These are phyloP conservation scores for Lipomyces sp. DNA, from an alignment of 805 yeast genomes.

Conservation along the genomic window DNA sequence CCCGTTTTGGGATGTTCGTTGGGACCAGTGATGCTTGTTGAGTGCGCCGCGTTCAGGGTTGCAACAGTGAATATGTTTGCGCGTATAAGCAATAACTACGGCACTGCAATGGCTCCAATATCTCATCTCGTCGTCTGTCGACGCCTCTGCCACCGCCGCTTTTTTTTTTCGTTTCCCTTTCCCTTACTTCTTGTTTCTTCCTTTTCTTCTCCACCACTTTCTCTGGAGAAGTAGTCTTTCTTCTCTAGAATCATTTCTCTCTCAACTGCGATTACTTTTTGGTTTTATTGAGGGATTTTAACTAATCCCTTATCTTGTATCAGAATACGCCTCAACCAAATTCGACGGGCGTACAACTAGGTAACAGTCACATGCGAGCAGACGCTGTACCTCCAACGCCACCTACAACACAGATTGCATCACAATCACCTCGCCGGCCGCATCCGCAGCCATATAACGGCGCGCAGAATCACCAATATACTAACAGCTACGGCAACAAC, in stretches of 20 bases:
- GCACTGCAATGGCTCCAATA: background rate
- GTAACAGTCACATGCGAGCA: conserved; percentile 37
- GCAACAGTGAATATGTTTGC: background rate
- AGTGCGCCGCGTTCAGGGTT: background rate
- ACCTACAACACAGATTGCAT: conserved; percentile 26
- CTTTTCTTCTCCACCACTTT: conserved; percentile 16
- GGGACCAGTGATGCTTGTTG: background rate
- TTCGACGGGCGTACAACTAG: conserved; percentile 24
- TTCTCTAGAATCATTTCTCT: conserved; percentile 16
- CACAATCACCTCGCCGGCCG: conserved; percentile 34
- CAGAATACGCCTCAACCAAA: conserved; percentile 13
- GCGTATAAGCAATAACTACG: conserved; percentile 12
- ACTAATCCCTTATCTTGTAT: conserved; percentile 21
- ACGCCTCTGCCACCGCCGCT: conserved; percentile 21
- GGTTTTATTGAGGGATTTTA: conserved; percentile 10
- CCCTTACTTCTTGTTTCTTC: conserved; percentile 7
- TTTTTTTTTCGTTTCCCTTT: conserved; percentile 21
- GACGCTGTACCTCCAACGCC: conserved; percentile 29
- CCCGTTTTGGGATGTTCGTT: background rate
- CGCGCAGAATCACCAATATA: conserved; percentile 5
- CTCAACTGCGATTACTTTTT: conserved; percentile 14
- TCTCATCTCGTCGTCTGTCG: conserved; percentile 23
- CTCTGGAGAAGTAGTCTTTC: conserved; percentile 30
- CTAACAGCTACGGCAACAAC: conserved; percentile 15
- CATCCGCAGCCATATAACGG: conserved; percentile 22